These are phyloP conservation scores for Gymnopilus dilepis DNA, from an alignment of 768 basidiomycete species.

Conservation along the genomic window DNA sequence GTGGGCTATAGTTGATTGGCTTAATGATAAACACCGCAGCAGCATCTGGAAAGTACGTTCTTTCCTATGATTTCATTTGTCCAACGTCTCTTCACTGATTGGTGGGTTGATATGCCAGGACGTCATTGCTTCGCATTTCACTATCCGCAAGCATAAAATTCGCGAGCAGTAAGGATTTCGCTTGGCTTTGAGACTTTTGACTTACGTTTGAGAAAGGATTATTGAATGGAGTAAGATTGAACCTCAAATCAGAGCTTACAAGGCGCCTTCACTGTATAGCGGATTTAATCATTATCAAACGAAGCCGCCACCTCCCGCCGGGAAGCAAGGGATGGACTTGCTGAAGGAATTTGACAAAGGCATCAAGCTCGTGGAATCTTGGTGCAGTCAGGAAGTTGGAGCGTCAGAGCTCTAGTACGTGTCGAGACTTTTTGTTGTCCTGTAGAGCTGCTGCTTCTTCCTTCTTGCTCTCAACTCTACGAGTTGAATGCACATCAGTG, in stretches of 20 bases:
- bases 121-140: constrained; percentile 55
- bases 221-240: constrained; percentile 24
- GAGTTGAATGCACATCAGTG: background rate
- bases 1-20: constrained; percentile 62
- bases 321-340: constrained; percentile 31
- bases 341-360: constrained; percentile 44
- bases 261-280: background rate
- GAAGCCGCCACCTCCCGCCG: background rate
- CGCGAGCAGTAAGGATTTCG: constrained; percentile 41
- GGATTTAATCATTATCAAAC: background rate
- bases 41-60: constrained; percentile 52
- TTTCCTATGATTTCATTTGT: background rate
- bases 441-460: background rate
- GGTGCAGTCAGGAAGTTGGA: constrained; percentile 24
- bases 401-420: constrained; percentile 1
- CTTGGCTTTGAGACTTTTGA: background rate
- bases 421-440: constrained; percentile 7
- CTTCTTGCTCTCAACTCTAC: background rate
- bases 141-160: constrained; percentile 44
- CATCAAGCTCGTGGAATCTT: constrained; percentile 35
- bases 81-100: constrained; percentile 7
- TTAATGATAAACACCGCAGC: constrained; percentile 44
- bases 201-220: constrained; percentile 18
- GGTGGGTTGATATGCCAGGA: constrained; percentile 45
- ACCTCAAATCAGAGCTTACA: constrained; percentile 17